Evolutionary conservation across 1,139 yeast genomes (phyloP), one percentile per base, ranked within the genome.

Genomic region (Yamadazyma membranifaciens): DNA sequence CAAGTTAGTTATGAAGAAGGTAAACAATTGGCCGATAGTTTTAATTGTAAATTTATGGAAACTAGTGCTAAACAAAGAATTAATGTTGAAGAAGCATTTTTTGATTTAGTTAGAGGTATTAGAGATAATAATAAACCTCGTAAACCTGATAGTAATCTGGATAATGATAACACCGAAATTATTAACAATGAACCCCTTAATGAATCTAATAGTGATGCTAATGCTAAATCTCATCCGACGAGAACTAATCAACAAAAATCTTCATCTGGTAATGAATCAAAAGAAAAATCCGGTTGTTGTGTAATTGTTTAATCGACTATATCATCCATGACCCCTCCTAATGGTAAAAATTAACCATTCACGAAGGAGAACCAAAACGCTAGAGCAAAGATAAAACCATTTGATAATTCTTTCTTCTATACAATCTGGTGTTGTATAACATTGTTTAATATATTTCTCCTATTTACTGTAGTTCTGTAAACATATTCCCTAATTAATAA

Each of bases 41-140:
- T 80, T 65, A 74, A 79, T 50, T 86, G 95, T 48, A 85, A 87
- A 33, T 94, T 91, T 58, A 74, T 89, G 55, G 98, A 92, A 65
- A 87, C 98, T 2, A 82, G 92, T 41, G 98, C 98, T 27, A 89
- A 92, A 69, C 91, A 85, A 59, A 81, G 95, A 51, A 81, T 88
- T 60, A 91, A 92, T 55, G 98, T 94, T 40, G 97, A 92, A 60
- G 95, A 88, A 55, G 88, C 95, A 2, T 92, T 94, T 62, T 83
- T 75, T 56, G 84, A 81, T 33, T 69, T 87, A 48, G 94, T 85
- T 9, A 73, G 91, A 48, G 73, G 76, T 37, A 81, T 85, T 16
- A 54, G 63, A 43, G 60, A 57, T 38, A 46, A 45, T 13, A 50
- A 51, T 43, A 42, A 45, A 33, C 45, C 44, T n/a, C 34, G 32